Base-by-base conservation (phyloP, 371 early-diverging fungal species). In the Apophysomyces trapeziformis region DNA sequence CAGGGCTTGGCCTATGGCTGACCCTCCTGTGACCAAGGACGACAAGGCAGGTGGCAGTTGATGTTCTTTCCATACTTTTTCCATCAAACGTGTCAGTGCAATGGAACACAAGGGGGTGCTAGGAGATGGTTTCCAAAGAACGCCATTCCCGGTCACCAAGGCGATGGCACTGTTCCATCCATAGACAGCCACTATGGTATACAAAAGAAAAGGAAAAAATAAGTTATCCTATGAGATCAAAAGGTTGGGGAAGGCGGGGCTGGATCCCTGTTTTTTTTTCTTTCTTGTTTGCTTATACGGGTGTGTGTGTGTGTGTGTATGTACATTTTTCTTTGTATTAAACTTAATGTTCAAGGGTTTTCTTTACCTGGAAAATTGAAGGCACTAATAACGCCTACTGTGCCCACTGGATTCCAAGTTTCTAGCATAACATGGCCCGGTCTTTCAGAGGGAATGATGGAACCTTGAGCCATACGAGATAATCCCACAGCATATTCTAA, bases 361-460 rank as follows among this genome's bases (percentile, higher is more conserved):
- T 26, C n/a, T 38, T 65, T 80, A 80, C 80, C 90, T 57, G 82
- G 82, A 70, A 93, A 96, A 78, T 95, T 95, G 79, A 96, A 98
- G 7, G 98, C 98, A 43, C 95, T 92, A 68, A 98, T 96, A 64
- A 98, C 94, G 68, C 97, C 98, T 7, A 96, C 93, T n/a, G 88
- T 87, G 50, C 98, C 98, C 21, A 97, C 80, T 32, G 98, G 98
- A 73, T 97, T 94, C 95, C 94, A 97, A 60, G 94, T 90, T 78
- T 98, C 98, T 80, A 96, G 87, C 96, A 98, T 95, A 63, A 92
- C 86, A 76, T 98, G 98, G 11, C 96, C 96, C 13, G 96, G 93
- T 12, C 97, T 85, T 75, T 98, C 98, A 57, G 91, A 91, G 9
- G 98, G 98, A 56, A 98, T 89, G 36, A 97, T 89, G 39, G 90